Base-by-base conservation (phyloP, 2,329 filamentous ascomycete genomes). In the Karstenula rhodostoma region DNA sequence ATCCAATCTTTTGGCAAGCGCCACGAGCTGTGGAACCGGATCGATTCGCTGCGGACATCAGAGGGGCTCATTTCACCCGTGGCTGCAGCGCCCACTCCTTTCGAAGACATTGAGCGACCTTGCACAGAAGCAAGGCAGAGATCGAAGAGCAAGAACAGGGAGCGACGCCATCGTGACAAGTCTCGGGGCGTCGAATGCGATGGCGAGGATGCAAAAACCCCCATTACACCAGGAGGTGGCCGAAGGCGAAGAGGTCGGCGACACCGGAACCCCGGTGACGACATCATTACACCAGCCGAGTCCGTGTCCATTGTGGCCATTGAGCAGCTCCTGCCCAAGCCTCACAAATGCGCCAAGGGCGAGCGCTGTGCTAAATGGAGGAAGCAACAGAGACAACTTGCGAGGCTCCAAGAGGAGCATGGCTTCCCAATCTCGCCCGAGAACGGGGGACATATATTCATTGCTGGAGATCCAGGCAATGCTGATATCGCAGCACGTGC, bases 291-390 rank as follows among this genome's bases (percentile, higher is more conserved):
- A 1, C 92, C 92, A 2, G 86, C 89, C 60, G 92, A 96, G 76
- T 94, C 92, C 0, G 89, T 95, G 4, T 96, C 93, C 0, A 96
- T 96, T 68, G 93, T 97, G 35, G 93, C 91, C 29, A 96, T 96
- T 64, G 93, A 97, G 79, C 92, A 96, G 77, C 82, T 95, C 56
- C 85, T 96, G 57, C 93, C 93, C 5, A 94, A 92, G 79, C 87
- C 90, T 17, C 94, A 97, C 78, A 85, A 86, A 58, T 97, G 94
- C 80, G 87, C 88, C 48, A 96, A 96, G 77, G 94, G 94, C 48
- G 91, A 95, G 77, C 89, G 90, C 68, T 97, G 94, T 78, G 83
- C 87, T 51, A 96, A 93, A 76, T 96, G 87, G 85, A 87, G 85
- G 76, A 92, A 90, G 75, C 90, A 94, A 73, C 91, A 96, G 77